Evolutionary conservation across 805 yeast species (phyloP).

Genomic region (Yarrowia porcina): DNA sequence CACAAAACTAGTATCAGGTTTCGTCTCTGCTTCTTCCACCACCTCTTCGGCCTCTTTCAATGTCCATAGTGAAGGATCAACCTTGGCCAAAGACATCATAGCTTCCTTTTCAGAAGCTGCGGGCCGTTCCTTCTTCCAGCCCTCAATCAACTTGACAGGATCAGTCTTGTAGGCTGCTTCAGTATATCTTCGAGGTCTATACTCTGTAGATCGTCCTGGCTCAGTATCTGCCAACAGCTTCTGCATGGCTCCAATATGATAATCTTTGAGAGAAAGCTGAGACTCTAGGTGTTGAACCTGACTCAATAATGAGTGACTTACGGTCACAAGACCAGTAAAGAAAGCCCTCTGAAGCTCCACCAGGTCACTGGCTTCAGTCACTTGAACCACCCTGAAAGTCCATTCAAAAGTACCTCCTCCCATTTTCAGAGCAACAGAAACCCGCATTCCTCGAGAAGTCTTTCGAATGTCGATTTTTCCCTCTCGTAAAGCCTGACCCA

Average conservation of each 20-base stretch:
- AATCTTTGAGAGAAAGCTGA: slow-evolving; percentile 27
- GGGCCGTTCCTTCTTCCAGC: background rate
- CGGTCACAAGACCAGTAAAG: slow-evolving; percentile 4
- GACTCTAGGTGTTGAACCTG: slow-evolving; percentile 19
- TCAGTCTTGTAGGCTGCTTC: slow-evolving; percentile 14
- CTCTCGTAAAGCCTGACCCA: background rate
- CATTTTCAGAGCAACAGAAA: background rate
- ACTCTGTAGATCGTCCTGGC: slow-evolving; percentile 19
- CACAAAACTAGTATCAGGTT: background rate
- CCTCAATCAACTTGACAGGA: background rate
- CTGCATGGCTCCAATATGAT: slow-evolving; percentile 26
- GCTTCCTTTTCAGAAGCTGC: background rate
- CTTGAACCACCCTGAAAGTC: background rate
- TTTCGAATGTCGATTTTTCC: background rate
- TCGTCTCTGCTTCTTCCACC: background rate
- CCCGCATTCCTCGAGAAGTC: background rate
- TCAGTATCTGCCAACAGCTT: slow-evolving; percentile 23
- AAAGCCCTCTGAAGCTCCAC: background rate
- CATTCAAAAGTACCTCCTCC: background rate
- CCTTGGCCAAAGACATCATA: background rate
- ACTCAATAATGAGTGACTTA: background rate
- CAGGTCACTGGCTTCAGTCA: background rate
- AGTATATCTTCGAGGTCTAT: slow-evolving; percentile 21
- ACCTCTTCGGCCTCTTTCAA: background rate
- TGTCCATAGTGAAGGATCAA: background rate